Base-by-base conservation (phyloP, 805 yeast genomes). In the Barnettozyma wickerhamii region DNA sequence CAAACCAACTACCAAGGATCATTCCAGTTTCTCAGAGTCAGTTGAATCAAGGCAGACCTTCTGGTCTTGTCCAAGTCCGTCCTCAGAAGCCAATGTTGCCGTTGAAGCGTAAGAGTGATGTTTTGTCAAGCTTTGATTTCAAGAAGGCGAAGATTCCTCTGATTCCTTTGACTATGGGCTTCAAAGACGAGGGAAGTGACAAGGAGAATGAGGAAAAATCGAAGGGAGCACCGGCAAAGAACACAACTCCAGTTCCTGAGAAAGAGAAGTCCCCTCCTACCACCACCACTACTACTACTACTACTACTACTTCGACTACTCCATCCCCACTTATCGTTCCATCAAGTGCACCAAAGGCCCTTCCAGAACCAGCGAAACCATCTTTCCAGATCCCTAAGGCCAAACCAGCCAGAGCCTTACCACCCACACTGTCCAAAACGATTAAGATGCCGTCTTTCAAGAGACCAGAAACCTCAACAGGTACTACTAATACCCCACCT, bases 121-220 rank as follows among this genome's bases (percentile, higher is more conserved):
- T 44, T 5, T 33, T 56, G 27, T 44, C 50, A 6, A 47, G 38
- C 20, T 52, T 56, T 37, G 50, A 48, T 7, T 40, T 49, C 26
- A 56, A 56, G 45, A 56, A 49, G 41, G 50, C 48, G 15, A 56
- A 50, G 37, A 52, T 56, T 18, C 50, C 58, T 10, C 38, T 56
- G 42, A 56, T 56, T 34, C 51, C 51, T 23, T 24, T 45, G 27
- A 47, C 26, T 26, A 33, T 34, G 29, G 43, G 38, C 20, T 19
- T 40, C 24, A 40, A 35, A 15, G 43, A 41, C 17, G 30, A n/a
- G n/a, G n/a, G n/a, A n/a, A n/a, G n/a, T 32, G 18, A 17, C 26
- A 23, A 23, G 20, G 32, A 33, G 9, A 37, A 38, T 13, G 7
- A 19, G 4, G 33, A 26, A 7, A 35, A 33, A 18, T 24, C 15